phyloP scores from a whole-genome alignment of 768 basidiomycete genomes.

The Mycena galericulata region DNA sequence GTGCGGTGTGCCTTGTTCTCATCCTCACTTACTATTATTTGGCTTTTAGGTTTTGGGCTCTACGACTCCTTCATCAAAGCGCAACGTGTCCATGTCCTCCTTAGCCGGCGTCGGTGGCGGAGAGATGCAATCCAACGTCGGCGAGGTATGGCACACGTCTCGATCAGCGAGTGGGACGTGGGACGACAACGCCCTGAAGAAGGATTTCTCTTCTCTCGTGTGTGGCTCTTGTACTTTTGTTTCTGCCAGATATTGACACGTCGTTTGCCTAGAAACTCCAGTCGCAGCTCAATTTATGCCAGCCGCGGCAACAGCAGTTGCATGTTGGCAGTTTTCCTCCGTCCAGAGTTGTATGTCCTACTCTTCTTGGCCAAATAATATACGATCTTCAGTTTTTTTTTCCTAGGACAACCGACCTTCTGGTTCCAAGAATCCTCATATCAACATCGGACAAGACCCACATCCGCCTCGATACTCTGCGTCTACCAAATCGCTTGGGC shows the following conservation, averaged over 20 bases:
- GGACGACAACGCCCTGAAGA: slow-evolving; percentile 67
- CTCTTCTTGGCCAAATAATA: slow-evolving; percentile 14
- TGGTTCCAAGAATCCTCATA: slow-evolving; percentile 62
- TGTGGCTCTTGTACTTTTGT: slow-evolving; percentile 36
- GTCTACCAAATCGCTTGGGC: slow-evolving; percentile 52
- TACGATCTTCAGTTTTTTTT: slow-evolving; percentile 34
- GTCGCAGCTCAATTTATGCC: slow-evolving; percentile 55
- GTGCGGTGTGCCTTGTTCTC: slow-evolving; percentile 21
- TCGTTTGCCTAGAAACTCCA: slow-evolving; percentile 53
- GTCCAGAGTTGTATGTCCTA: slow-evolving; percentile 53
- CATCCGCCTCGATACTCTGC: slow-evolving; percentile 54
- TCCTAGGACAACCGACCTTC: slow-evolving; percentile 60
- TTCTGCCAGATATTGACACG: slow-evolving; percentile 19
- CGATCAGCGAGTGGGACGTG: slow-evolving; percentile 67
- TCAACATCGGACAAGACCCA: slow-evolving; percentile 55
- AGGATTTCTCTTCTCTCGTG: slow-evolving; percentile 63
- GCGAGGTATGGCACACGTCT: slow-evolving; percentile 64
- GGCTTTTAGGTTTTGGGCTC: too few relatives aligned
- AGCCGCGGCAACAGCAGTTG: slow-evolving; percentile 60
- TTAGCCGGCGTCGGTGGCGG: slow-evolving; percentile 50
- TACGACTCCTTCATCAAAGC: too few relatives aligned
- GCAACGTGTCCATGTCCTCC: too few relatives aligned
- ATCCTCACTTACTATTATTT: too few relatives aligned
- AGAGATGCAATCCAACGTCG: slow-evolving; percentile 60
- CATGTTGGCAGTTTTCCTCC: slow-evolving; percentile 55